Percentiles rank a stretch among this genome's conserved stretches.
Evolutionary conservation across 805 yeast genomes (phyloP).

Genomic region (Suhomyces faveliae): DNA sequence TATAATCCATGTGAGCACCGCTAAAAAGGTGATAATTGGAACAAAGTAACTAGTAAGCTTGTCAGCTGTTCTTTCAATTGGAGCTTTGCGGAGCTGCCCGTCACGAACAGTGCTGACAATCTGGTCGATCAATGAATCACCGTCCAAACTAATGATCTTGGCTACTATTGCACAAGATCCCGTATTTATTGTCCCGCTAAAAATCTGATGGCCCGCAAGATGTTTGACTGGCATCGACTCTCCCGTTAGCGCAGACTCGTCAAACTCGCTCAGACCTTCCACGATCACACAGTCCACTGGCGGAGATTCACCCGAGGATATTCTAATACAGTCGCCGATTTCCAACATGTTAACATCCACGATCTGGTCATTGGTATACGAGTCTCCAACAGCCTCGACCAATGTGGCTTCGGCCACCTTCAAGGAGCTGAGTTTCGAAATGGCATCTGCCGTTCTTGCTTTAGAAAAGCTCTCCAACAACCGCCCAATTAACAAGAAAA

Average conservation of each 20-base stretch:
- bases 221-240: constrained; percentile 61
- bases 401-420: constrained; percentile 52
- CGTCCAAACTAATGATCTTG: constrained; percentile 55
- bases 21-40: constrained; percentile 61
- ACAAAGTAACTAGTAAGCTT: constrained; percentile 68
- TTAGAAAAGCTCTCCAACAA: constrained; percentile 66
- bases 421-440: constrained; percentile 50
- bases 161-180: constrained; percentile 57
- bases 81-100: constrained; percentile 72
- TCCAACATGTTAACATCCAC: constrained; percentile 48
- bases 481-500: constrained; percentile 70
- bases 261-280: constrained; percentile 50
- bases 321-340: constrained; percentile 48
- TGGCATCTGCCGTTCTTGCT: constrained; percentile 63
- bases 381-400: constrained; percentile 24
- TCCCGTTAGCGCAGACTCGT: constrained; percentile 63
- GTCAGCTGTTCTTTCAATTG: constrained; percentile 71
- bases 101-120: constrained; percentile 68
- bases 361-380: constrained; percentile 26
- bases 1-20: constrained; percentile 63
- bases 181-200: constrained; percentile 68
- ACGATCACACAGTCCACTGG: constrained; percentile 55
- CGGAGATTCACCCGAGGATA: constrained; percentile 58
- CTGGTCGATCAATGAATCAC: constrained; percentile 66
- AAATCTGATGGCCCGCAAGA: constrained; percentile 60